phyloP scores from a whole-genome alignment of 1,139 yeast species.

The Yamadazyma triangularis region DNA sequence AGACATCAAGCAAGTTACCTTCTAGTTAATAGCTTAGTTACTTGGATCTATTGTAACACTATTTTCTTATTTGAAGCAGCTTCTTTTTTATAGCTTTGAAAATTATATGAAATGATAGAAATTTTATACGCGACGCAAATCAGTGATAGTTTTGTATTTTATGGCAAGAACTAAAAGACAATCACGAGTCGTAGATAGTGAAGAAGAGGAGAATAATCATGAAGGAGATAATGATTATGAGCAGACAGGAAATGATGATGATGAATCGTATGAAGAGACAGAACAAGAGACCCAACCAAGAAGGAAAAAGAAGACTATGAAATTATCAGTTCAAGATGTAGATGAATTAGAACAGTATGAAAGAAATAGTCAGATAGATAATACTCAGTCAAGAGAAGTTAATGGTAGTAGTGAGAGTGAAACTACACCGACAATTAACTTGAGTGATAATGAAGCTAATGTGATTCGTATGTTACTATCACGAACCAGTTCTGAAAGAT shows the following conservation, averaged over 20 bases:
- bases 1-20: too few species aligned
- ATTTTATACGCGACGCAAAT: too few species aligned
- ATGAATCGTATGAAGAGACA: background rate
- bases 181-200: background rate
- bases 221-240: background rate
- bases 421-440: too few species aligned
- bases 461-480: background rate
- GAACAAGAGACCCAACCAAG: background rate
- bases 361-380: background rate
- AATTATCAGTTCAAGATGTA: background rate
- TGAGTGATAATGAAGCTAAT: background rate
- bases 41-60: too few species aligned
- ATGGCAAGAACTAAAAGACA: background rate
- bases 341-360: background rate
- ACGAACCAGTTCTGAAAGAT: background rate
- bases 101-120: too few species aligned
- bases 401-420: too few species aligned
- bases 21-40: too few species aligned
- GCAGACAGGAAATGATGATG: too few species aligned
- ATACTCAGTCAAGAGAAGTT: too few species aligned
- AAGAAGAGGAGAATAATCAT: background rate
- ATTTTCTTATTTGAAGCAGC: too few species aligned
- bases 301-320: background rate
- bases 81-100: too few species aligned
- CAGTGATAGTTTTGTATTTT: too few species aligned